phyloP scores from a whole-genome alignment of 129 eudicot species.

The Mikania micrantha region DNA sequence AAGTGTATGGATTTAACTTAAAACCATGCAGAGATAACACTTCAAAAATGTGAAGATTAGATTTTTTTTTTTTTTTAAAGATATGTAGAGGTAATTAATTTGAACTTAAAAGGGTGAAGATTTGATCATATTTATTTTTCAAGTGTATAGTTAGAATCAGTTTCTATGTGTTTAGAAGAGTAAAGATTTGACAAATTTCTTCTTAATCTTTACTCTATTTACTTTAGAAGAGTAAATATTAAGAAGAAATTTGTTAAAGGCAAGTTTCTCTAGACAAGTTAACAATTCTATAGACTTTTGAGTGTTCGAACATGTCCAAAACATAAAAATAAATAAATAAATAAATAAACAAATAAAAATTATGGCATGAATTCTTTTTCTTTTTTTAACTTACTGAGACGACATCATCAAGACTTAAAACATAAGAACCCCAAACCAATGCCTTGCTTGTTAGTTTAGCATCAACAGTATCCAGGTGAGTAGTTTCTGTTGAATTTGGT shows the following conservation, averaged over 20 bases:
- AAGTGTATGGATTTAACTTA: not conserved
- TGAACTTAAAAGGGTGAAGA: not conserved
- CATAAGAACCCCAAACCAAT: conserved; percentile 82
- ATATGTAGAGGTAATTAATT: not conserved
- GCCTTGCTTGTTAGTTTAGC: conserved; percentile 98
- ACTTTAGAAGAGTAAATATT: not conserved
- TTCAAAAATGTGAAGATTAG: not conserved
- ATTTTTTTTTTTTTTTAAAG: too few species aligned
- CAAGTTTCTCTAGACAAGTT: not conserved
- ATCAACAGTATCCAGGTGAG: conserved; percentile 55
- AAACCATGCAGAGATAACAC: not conserved
- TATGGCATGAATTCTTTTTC: not conserved
- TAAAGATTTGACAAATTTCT: too few species aligned
- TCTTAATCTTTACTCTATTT: too few species aligned
- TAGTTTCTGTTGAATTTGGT: conserved; percentile 43
- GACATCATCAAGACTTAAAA: conserved; percentile 67
- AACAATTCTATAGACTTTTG: not conserved
- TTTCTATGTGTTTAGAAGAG: not conserved
- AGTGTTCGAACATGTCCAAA: not conserved
- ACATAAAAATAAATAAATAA: not conserved
- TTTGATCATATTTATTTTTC: not conserved
- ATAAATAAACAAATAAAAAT: too few species aligned
- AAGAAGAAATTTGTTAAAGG: not conserved
- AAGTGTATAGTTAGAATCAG: not conserved
- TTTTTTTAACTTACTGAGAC: conserved; percentile 56